A percentile compares a stretch with the other conserved stretches of the same genome.
Conservation (phyloP, 192 early-diverging fungal genomes). For the Allomyces macrogynus region DNA sequence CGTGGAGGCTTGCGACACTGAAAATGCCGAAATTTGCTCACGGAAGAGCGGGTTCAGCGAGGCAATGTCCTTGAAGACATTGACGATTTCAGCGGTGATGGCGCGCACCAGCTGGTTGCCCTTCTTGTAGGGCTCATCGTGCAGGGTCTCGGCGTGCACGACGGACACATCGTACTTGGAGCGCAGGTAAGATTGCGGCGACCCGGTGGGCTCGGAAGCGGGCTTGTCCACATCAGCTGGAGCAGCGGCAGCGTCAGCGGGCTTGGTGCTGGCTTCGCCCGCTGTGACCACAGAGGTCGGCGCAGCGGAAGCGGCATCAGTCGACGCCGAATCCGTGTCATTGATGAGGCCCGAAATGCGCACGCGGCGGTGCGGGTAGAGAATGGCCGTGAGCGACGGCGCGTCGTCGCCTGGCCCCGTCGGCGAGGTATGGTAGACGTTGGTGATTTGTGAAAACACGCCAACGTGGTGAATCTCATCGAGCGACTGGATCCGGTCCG, state of each 20-base stretch:
- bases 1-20: constrained; percentile 83
- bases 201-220: neutral
- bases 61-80: constrained; percentile 91
- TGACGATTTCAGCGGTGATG: constrained; percentile 82
- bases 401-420: constrained; percentile 37
- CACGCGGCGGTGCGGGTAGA: constrained; percentile 89
- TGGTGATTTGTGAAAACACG: constrained; percentile 94
- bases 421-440: constrained; percentile 51
- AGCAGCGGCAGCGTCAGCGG: no score
- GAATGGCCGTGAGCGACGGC: constrained; percentile 61
- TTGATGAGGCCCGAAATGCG: constrained; percentile 44
- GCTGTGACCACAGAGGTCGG: no score
- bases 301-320: no score
- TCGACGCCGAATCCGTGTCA: neutral
- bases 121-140: constrained; percentile 62
- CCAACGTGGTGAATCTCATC: constrained; percentile 73
- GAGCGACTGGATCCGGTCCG: constrained; percentile 53
- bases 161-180: constrained; percentile 58
- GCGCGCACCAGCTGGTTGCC: constrained; percentile 76
- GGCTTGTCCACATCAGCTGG: constrained; percentile 2
- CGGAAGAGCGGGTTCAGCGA: constrained; percentile 84
- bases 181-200: neutral
- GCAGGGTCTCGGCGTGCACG: constrained; percentile 69
- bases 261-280: no score
- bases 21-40: constrained; percentile 95